Evolutionary conservation across 345 rosid genomes (phyloP).

Genomic region (rapeseed (Brassica napus)): DNA sequence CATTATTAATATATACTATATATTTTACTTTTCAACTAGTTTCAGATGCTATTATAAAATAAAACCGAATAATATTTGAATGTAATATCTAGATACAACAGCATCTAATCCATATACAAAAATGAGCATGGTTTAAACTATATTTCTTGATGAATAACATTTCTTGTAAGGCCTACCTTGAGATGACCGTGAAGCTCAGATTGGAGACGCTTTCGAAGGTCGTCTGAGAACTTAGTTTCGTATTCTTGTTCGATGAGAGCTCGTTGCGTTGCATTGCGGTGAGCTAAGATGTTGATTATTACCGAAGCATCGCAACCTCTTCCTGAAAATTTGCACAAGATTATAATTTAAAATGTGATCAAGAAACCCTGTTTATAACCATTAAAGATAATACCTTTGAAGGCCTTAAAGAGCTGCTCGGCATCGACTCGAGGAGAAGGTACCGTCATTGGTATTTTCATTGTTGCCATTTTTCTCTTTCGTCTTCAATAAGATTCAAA

Average conservation of each 20-base stretch:
- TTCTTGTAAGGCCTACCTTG: constrained; percentile 43
- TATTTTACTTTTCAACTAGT: no score
- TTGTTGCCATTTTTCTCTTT: constrained; percentile 45
- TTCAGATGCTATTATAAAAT: no score
- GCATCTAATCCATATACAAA: background rate
- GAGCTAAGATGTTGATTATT: constrained; percentile 53
- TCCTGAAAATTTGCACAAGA: constrained; percentile 38
- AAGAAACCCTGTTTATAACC: background rate
- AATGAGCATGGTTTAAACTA: background rate
- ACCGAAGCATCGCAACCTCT: constrained; percentile 57
- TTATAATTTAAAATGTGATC: background rate
- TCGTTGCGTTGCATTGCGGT: constrained; percentile 54
- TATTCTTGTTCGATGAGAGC: constrained; percentile 62
- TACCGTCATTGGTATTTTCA: constrained; percentile 39
- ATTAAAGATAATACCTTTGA: constrained; percentile 50
- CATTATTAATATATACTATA: background rate
- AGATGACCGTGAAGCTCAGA: constrained; percentile 64
- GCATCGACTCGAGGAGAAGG: constrained; percentile 59
- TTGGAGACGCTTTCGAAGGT: constrained; percentile 51
- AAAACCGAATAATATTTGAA: no score
- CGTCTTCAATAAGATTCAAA: background rate
- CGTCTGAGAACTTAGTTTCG: constrained; percentile 50
- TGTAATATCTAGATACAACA: background rate
- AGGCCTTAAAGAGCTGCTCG: constrained; percentile 54
- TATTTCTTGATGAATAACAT: background rate